Percentiles rank a stretch among this genome's conserved stretches.
These are phyloP conservation scores for Aspergillus vadensis DNA, from an alignment of 2,329 filamentous ascomycete genomes.

Conservation along the genomic window DNA sequence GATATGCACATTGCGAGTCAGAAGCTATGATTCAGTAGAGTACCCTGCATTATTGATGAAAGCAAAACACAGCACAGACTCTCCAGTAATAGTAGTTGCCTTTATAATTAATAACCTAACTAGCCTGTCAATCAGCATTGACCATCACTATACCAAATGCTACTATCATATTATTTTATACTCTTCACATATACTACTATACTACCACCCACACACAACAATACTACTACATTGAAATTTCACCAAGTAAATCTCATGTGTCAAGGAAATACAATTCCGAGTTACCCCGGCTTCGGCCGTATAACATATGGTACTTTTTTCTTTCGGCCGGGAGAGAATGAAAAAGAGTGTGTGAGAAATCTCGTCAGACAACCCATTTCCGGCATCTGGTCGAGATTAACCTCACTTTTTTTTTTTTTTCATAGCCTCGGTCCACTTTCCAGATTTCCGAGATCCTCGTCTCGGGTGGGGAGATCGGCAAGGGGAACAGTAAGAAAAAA, in stretches of 20 bases:
- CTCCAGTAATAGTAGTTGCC: too few species aligned
- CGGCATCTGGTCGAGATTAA: too few species aligned
- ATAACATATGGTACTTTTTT: not conserved
- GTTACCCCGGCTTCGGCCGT: not conserved
- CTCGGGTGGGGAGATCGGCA: conserved; percentile 16
- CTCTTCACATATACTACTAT: not conserved
- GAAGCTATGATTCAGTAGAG: not conserved
- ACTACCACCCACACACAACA: too few species aligned
- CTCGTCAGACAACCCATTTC: too few species aligned
- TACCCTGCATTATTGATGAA: not conserved
- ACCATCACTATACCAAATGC: not conserved
- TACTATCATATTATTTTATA: not conserved
- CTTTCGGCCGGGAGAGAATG: too few species aligned
- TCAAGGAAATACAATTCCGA: not conserved
- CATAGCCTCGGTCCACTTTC: not conserved
- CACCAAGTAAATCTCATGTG: not conserved
- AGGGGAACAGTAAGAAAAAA: not conserved
- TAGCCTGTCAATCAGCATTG: not conserved
- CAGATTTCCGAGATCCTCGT: not conserved
- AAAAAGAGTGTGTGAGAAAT: too few species aligned
- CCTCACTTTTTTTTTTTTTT: too few species aligned
- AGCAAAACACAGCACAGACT: not conserved
- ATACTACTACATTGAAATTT: too few species aligned
- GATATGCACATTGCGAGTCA: not conserved
- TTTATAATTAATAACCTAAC: too few species aligned